Evolutionary conservation across 345 rosid species (phyloP), one percentile per base, ranked within the genome.

Genomic region (Camelina sativa): DNA sequence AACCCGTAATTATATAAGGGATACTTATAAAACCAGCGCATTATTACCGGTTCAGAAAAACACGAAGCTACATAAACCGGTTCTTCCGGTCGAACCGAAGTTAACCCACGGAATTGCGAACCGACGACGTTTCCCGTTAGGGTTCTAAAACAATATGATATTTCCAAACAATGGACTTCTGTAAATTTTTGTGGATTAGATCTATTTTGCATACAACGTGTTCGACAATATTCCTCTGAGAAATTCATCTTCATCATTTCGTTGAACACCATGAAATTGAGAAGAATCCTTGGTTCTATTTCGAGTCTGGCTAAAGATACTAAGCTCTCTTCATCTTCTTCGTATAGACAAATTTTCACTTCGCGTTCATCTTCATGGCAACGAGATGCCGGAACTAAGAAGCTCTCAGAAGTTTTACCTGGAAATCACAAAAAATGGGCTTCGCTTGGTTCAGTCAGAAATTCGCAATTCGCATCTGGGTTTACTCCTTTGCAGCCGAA

Each of bases 401-500:
- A 55, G 17, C 65, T 13, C 28, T 74, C 37, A 4, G 72, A 53
- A 73, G 74, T 83, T 25, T 71, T 87, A 78, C 96, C 89, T 3
- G 70, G 83, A n/a, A 82, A 73, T 57, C 84, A 81, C 65, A 22
- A 63, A 73, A 89, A 80, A 77, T 87, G 91, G 97, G 84, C 79
- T 35, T 88, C 90, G 54, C 81, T 89, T 71, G 97, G 98, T 75
- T 85, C 63, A 58, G 83, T 74, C 74, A 85, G 96, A 79, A 83
- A 85, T 37, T 92, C 94, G 62, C 83, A 81, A 8, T 92, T 95
- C 72, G 98, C 94, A 0, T 80, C 90, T 78, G 97, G 98, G 62
- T 92, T 90, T 81, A 62, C 87, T 55, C 97, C 99, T 2, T 73
- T 95, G 79, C 73, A 95, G 82, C 92, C 76, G 6, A 95, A 95